Conservation (phyloP, 2,329 filamentous ascomycete species). For the Hypoxylon sp. region DNA sequence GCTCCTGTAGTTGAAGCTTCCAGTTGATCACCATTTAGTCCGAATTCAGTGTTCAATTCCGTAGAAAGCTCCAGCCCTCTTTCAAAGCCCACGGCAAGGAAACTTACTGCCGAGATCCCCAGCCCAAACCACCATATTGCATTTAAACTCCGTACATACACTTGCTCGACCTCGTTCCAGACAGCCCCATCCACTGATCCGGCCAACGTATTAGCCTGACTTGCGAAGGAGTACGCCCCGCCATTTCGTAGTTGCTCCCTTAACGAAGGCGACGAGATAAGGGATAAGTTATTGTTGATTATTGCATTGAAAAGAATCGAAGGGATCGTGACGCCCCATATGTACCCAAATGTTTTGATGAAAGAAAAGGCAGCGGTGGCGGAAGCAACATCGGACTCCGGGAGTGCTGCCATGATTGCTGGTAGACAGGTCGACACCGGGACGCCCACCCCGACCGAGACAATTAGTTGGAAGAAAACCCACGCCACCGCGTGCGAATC, state of each 20-base stretch:
- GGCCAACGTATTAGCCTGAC: conserved; percentile 1
- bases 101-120: background rate
- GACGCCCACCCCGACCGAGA: conserved; percentile 54
- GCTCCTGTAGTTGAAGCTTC: background rate
- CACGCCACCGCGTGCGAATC: conserved; percentile 51
- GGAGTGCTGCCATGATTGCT: conserved; percentile 52
- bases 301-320: conserved; percentile 51
- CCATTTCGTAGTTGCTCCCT: background rate
- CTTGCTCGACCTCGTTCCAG: conserved; percentile 1
- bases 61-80: background rate
- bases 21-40: background rate
- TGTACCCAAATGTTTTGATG: conserved; percentile 55
- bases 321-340: conserved; percentile 56
- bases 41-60: conserved; percentile 6
- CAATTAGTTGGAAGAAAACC: conserved; percentile 54
- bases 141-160: conserved; percentile 7
- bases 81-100: conserved; percentile 3
- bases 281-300: conserved; percentile 3
- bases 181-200: background rate
- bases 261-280: conserved; percentile 5
- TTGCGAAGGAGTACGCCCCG: conserved; percentile 12
- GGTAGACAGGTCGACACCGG: conserved; percentile 54
- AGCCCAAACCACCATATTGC: conserved; percentile 18
- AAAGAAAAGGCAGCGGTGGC: conserved; percentile 54
- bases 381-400: conserved; percentile 48